phyloP scores from a whole-genome alignment of 1,139 yeast genomes.

The Pichia inconspicua region DNA sequence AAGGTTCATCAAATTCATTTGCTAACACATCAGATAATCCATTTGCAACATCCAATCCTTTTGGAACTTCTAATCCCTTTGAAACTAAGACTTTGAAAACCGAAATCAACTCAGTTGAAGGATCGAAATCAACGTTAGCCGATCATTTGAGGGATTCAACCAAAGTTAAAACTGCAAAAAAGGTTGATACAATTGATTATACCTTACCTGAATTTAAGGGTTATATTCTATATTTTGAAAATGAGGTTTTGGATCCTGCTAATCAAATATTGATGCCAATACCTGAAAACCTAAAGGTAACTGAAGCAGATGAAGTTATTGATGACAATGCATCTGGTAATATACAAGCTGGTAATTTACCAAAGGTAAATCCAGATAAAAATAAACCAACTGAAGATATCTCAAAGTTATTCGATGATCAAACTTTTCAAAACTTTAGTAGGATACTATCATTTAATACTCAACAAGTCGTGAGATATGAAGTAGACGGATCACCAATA shows the following conservation, averaged over 20 bases:
- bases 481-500: conserved; percentile 66
- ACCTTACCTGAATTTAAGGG: conserved; percentile 52
- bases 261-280: conserved; percentile 23
- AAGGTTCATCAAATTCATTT: conserved; percentile 8
- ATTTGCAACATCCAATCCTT: conserved; percentile 23
- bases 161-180: conserved; percentile 1
- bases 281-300: conserved; percentile 16
- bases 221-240: conserved; percentile 59
- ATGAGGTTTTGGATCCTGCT: conserved; percentile 32
- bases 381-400: conserved; percentile 32
- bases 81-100: conserved; percentile 10
- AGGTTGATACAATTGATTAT: conserved; percentile 5
- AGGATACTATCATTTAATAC: conserved; percentile 74
- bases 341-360: conserved; percentile 18
- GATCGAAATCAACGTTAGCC: conserved; percentile 17
- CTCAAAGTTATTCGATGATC: conserved; percentile 58
- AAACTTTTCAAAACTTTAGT: conserved; percentile 70
- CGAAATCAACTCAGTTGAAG: conserved; percentile 3
- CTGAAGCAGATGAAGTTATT: conserved; percentile 11
- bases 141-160: conserved; percentile 12
- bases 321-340: conserved; percentile 12
- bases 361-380: conserved; percentile 16
- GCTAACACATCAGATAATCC: conserved; percentile 8
- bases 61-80: conserved; percentile 28
- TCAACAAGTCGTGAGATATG: conserved; percentile 77